Evolutionary conservation across 2,329 filamentous ascomycete genomes (phyloP).

Genomic region (Akanthomyces uredinophilus): DNA sequence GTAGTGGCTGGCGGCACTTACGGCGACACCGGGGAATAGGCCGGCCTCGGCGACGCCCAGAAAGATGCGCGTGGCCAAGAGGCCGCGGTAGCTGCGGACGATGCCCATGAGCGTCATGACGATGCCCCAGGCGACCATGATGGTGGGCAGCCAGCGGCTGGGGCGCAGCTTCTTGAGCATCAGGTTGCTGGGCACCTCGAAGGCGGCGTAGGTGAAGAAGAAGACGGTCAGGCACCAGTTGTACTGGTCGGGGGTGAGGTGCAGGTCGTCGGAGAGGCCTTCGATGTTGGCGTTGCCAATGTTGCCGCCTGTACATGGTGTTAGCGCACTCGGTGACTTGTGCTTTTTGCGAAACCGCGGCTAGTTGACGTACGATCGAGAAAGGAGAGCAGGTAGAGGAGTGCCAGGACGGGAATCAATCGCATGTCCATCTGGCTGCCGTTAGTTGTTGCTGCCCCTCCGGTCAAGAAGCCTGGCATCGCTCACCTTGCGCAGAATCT

Average conservation of each 20-base stretch:
- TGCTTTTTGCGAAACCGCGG: not conserved
- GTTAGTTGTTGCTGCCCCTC: not conserved
- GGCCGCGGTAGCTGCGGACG: slow-evolving; percentile 38
- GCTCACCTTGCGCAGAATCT: slow-evolving; percentile 43
- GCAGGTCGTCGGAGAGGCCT: slow-evolving; percentile 17
- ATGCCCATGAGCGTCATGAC: slow-evolving; percentile 47
- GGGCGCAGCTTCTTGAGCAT: slow-evolving; percentile 70
- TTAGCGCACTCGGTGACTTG: not conserved
- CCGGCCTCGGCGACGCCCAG: slow-evolving; percentile 64
- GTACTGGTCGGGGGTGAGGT: slow-evolving; percentile 23
- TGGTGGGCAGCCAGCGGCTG: slow-evolving; percentile 66
- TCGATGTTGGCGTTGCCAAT: slow-evolving; percentile 20
- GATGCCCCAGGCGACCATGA: slow-evolving; percentile 54
- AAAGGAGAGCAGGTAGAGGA: slow-evolving; percentile 59
- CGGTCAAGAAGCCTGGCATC: not conserved
- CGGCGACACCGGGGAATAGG: slow-evolving; percentile 56
- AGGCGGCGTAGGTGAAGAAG: slow-evolving; percentile 35
- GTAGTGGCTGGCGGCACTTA: not conserved
- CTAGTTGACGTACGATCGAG: slow-evolving; percentile 41
- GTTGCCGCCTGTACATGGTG: slow-evolving; percentile 11
- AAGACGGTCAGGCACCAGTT: slow-evolving; percentile 36
- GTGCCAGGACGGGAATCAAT: slow-evolving; percentile 52
- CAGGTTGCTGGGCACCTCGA: slow-evolving; percentile 73
- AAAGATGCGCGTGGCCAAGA: slow-evolving; percentile 47
- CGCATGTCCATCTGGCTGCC: slow-evolving; percentile 37